phyloP scores from a whole-genome alignment of 805 yeast species.

The Ogataea pignaliae region DNA sequence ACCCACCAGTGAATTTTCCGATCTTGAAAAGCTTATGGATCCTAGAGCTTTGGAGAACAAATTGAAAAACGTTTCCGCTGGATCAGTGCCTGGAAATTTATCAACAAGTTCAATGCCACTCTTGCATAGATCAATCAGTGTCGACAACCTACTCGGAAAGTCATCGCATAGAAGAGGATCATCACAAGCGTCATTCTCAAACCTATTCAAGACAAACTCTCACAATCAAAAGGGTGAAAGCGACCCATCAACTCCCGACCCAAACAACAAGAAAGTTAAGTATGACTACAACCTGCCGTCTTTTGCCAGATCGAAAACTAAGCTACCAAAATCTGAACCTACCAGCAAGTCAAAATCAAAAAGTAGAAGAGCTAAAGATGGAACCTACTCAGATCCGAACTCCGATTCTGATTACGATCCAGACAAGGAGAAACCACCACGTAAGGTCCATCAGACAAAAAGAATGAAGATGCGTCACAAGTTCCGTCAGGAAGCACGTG shows the following conservation, averaged over 20 bases:
- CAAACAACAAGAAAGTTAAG: slow-evolving; percentile 7
- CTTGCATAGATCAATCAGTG: slow-evolving; percentile 15
- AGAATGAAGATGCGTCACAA: slow-evolving; percentile 22
- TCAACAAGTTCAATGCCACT: neutral
- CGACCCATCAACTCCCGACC: neutral
- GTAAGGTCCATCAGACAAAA: neutral
- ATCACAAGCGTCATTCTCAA: slow-evolving; percentile 3
- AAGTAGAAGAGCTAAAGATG: neutral
- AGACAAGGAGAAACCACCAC: slow-evolving; percentile 9
- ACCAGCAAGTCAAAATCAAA: neutral
- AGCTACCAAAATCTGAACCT: neutral
- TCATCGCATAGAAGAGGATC: slow-evolving; percentile 8
- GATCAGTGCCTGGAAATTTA: neutral
- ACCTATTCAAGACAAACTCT: neutral
- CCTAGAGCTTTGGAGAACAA: slow-evolving; percentile 16
- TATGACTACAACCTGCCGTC: slow-evolving; percentile 15
- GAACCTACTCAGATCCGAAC: neutral
- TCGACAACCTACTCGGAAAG: slow-evolving; percentile 11
- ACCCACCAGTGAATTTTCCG: slow-evolving; percentile 16
- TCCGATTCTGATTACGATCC: neutral
- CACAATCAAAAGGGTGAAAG: neutral
- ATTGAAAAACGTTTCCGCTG: slow-evolving; percentile 9
- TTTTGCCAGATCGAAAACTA: slow-evolving; percentile 11
- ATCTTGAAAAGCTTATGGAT: slow-evolving; percentile 9
- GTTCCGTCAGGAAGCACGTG: slow-evolving; percentile 39